These are phyloP conservation scores for Tetrastigma voinierianum DNA, from an alignment of 164 flowering plant species.

Conservation along the genomic window DNA sequence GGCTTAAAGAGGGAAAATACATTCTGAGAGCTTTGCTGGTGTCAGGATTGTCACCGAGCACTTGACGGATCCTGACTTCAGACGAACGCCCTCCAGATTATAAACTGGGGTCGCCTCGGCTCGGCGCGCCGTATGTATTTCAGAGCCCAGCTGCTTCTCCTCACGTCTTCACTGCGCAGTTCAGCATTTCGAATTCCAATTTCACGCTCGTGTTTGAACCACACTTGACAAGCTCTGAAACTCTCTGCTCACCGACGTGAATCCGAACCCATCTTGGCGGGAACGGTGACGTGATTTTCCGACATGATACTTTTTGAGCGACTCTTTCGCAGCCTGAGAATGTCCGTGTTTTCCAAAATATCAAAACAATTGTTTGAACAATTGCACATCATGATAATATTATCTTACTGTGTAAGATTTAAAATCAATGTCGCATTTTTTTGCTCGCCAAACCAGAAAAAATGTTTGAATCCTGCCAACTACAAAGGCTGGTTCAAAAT, in stretches of 20 bases:
- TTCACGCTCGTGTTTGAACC: conserved; percentile 9
- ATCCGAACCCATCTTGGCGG: not conserved
- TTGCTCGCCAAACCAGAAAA: too few species aligned
- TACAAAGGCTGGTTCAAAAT: too few species aligned
- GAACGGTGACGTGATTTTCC: too few species aligned
- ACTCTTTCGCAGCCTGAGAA: conserved; percentile 36
- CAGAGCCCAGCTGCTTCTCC: conserved; percentile 21
- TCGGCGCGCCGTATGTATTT: conserved; percentile 41
- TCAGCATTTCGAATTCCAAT: not conserved
- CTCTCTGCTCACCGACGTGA: conserved; percentile 14
- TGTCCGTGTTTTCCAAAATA: not conserved
- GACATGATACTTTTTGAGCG: too few species aligned
- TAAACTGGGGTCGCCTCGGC: conserved; percentile 65
- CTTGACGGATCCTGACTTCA: conserved; percentile 56
- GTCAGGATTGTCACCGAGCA: conserved; percentile 86
- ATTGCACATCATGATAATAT: not conserved
- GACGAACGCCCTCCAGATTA: conserved; percentile 52
- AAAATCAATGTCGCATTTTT: not conserved
- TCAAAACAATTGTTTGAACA: not conserved
- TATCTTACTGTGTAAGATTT: not conserved
- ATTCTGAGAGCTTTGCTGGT: conserved; percentile 91
- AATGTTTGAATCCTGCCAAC: too few species aligned
- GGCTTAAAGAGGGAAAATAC: conserved; percentile 34
- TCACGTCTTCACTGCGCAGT: not conserved
- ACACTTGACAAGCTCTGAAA: conserved; percentile 45